phyloP scores from a whole-genome alignment of 768 basidiomycete genomes.

The Cystofilobasidium macerans region DNA sequence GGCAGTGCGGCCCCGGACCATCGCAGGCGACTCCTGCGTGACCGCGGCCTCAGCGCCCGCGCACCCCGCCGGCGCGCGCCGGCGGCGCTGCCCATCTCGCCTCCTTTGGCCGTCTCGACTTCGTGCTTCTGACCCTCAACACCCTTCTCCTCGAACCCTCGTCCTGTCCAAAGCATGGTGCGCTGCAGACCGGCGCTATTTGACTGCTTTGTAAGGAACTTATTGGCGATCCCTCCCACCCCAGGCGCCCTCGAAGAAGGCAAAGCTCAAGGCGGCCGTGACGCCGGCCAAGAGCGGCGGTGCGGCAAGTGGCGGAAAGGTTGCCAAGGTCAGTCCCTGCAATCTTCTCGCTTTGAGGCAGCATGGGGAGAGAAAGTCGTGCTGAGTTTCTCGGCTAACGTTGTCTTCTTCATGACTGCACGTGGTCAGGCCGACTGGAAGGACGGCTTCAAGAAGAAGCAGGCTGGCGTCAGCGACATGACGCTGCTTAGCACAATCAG shows the following conservation, averaged over 20 bases:
- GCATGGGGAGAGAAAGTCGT: neutral
- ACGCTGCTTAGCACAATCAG: slow-evolving; percentile 91
- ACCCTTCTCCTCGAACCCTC: too few species aligned
- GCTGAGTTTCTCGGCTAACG: neutral
- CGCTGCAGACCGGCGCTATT: too few species aligned
- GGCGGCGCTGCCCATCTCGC: neutral
- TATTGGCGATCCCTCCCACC: too few species aligned
- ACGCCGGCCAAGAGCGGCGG: slow-evolving; percentile 30
- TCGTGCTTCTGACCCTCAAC: neutral
- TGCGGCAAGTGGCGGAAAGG: slow-evolving; percentile 29
- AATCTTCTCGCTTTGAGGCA: too few species aligned
- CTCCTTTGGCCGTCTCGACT: neutral
- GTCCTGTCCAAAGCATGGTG: too few species aligned
- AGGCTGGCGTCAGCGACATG: slow-evolving; percentile 97
- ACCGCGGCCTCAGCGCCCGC: neutral
- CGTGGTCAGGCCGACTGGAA: slow-evolving; percentile 88
- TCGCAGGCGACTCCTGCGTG: too few species aligned
- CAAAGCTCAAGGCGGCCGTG: slow-evolving; percentile 37
- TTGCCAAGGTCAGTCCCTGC: slow-evolving; percentile 29
- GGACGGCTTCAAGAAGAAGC: slow-evolving; percentile 99
- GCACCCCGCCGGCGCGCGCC: neutral
- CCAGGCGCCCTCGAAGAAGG: slow-evolving; percentile 38
- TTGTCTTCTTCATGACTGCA: neutral
- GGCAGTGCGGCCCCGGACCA: too few species aligned
- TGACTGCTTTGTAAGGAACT: too few species aligned